Evolutionary conservation across 73 alveolate genomes (phyloP).

Genomic region (Paraurostyla sp.): DNA sequence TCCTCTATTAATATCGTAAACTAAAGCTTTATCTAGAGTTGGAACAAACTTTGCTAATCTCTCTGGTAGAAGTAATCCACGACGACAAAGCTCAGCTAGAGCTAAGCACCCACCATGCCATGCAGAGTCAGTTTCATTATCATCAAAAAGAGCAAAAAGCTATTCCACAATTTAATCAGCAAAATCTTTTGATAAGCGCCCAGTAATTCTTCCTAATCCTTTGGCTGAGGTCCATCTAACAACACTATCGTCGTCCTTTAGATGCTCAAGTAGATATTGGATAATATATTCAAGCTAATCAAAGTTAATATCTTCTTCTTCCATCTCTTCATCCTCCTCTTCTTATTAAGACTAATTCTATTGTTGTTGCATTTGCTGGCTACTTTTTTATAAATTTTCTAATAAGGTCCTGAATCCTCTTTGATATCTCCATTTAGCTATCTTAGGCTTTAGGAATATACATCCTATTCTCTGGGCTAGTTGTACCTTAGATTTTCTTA

Average conservation of each 20-base stretch:
- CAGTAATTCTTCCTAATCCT: constrained; percentile 96
- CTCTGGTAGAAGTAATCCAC: constrained; percentile 96
- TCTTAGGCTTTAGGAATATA: constrained; percentile 92
- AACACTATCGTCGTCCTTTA: constrained; percentile 92
- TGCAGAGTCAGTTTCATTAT: constrained; percentile 91
- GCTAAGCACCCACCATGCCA: constrained; percentile 97
- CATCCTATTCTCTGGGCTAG: constrained; percentile 91
- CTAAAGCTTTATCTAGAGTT: constrained; percentile 80
- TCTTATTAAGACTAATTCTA: constrained; percentile 60
- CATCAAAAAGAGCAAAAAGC: constrained; percentile 86
- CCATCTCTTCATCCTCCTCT: constrained; percentile 78
- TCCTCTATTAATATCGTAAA: constrained; percentile 85
- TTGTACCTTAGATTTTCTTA: constrained; percentile 78
- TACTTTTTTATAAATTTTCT: constrained; percentile 49
- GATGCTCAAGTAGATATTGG: constrained; percentile 82
- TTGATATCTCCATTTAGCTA: constrained; percentile 93
- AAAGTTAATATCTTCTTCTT: constrained; percentile 85
- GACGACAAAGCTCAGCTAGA: constrained; percentile 97
- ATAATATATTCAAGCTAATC: constrained; percentile 87
- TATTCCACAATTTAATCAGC: constrained; percentile 95
- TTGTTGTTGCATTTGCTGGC: constrained; percentile 27
- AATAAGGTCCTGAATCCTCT: constrained; percentile 75
- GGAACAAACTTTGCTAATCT: constrained; percentile 84
- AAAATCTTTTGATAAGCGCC: constrained; percentile 87
- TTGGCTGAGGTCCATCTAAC: constrained; percentile 99